Percentiles rank a stretch among this genome's conserved stretches.
phyloP scores from a whole-genome alignment of 805 yeast genomes.

The Sungouiella blattae region DNA sequence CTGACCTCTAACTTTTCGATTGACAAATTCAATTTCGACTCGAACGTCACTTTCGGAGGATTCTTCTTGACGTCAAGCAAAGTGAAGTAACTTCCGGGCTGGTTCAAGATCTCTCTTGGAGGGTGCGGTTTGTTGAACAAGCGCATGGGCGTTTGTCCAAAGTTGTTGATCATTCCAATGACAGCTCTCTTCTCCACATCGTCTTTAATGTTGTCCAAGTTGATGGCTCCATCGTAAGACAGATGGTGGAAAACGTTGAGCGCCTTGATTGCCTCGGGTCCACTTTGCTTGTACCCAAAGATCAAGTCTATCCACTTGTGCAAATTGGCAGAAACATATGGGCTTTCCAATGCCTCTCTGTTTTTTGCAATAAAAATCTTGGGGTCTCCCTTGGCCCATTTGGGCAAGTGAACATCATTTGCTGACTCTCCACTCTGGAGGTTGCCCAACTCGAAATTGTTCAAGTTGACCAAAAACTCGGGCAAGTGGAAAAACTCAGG shows the following conservation, averaged over 20 bases:
- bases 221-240: slow-evolving; percentile 81
- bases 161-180: slow-evolving; percentile 83
- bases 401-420: slow-evolving; percentile 67
- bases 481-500: slow-evolving; percentile 87
- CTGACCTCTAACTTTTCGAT: slow-evolving; percentile 46
- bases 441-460: slow-evolving; percentile 65
- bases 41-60: slow-evolving; percentile 40
- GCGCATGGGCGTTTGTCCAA: slow-evolving; percentile 86
- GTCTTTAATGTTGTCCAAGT: slow-evolving; percentile 69
- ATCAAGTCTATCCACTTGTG: slow-evolving; percentile 84
- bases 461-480: slow-evolving; percentile 66
- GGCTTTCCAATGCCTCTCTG: slow-evolving; percentile 80
- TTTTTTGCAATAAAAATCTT: slow-evolving; percentile 68
- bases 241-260: slow-evolving; percentile 79
- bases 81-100: slow-evolving; percentile 35
- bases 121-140: slow-evolving; percentile 71
- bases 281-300: slow-evolving; percentile 79
- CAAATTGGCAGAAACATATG: slow-evolving; percentile 70
- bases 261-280: slow-evolving; percentile 60
- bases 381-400: slow-evolving; percentile 82
- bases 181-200: slow-evolving; percentile 71
- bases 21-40: slow-evolving; percentile 38
- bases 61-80: slow-evolving; percentile 22
- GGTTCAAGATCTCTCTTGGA: slow-evolving; percentile 34
- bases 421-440: slow-evolving; percentile 61